Evolutionary conservation across 345 rosid genomes (phyloP).

Genomic region (Murraya koenigii): DNA sequence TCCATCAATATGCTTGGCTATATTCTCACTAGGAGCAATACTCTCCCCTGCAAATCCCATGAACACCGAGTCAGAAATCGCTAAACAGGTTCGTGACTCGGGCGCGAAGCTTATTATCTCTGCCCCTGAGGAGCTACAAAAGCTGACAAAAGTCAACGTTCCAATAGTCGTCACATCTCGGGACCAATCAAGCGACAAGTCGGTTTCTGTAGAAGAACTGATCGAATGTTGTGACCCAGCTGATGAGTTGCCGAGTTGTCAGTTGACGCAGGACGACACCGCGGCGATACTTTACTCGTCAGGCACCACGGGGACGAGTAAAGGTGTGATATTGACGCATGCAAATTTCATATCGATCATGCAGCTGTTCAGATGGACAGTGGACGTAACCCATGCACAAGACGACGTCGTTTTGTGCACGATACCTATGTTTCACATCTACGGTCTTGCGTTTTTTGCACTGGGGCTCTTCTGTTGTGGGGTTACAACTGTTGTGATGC

Average conservation of each 20-base stretch:
- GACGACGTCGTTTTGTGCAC: slow-evolving; percentile 47
- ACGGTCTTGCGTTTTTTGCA: slow-evolving; percentile 60
- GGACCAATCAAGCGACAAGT: neutral
- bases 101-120: slow-evolving; percentile 48
- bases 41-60: slow-evolving; percentile 56
- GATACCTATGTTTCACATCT: slow-evolving; percentile 59
- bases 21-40: slow-evolving; percentile 52
- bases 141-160: slow-evolving; percentile 31
- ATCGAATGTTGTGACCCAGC: slow-evolving; percentile 39
- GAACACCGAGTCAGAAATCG: slow-evolving; percentile 47
- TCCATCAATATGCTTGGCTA: slow-evolving; percentile 48
- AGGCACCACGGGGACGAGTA: slow-evolving; percentile 66
- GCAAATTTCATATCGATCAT: slow-evolving; percentile 44
- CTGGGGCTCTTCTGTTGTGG: slow-evolving; percentile 46
- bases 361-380: slow-evolving; percentile 46
- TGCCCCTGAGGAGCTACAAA: slow-evolving; percentile 46
- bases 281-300: slow-evolving; percentile 65
- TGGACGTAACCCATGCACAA: slow-evolving; percentile 31
- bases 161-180: slow-evolving; percentile 34
- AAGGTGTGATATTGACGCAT: slow-evolving; percentile 60
- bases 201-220: slow-evolving; percentile 41
- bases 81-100: slow-evolving; percentile 49
- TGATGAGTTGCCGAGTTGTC: slow-evolving; percentile 13
- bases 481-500: slow-evolving; percentile 45
- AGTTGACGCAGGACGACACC: slow-evolving; percentile 41